These are phyloP conservation scores for Aspergillus pseudoglaucus DNA, from an alignment of 2,329 filamentous ascomycete genomes.

Conservation along the genomic window DNA sequence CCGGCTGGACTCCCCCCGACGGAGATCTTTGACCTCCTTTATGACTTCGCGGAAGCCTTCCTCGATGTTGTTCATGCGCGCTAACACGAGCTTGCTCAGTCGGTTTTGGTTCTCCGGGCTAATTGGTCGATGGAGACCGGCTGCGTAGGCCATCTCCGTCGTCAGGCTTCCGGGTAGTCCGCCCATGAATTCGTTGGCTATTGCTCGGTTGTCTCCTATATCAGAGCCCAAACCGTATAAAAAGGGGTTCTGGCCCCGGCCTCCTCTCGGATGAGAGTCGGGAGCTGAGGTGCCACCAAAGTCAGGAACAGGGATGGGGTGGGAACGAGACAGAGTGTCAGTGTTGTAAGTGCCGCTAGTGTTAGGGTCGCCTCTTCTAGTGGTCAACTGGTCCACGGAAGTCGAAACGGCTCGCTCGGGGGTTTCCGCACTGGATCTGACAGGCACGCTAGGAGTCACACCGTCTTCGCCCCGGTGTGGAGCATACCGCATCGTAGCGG, in stretches of 20 bases:
- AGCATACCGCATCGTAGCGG: conserved; percentile 77
- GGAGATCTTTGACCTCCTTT: conserved; percentile 62
- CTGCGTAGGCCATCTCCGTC: conserved; percentile 70
- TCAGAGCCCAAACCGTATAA: conserved; percentile 72
- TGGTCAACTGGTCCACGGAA: conserved; percentile 36
- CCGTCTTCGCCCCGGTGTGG: conserved; percentile 47
- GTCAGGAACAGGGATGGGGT: conserved; percentile 52
- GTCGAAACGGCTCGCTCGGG: conserved; percentile 32
- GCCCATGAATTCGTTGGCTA: conserved; percentile 55
- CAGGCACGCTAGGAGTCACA: conserved; percentile 16
- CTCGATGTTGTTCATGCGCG: conserved; percentile 87
- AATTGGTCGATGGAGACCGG: conserved; percentile 51
- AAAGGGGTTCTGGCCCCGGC: conserved; percentile 53
- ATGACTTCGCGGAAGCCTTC: conserved; percentile 86
- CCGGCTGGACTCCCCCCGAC: conserved; percentile 40
- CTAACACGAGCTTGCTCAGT: conserved; percentile 72
- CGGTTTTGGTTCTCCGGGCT: conserved; percentile 57
- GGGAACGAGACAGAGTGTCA: conserved; percentile 42
- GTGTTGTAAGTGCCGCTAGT: conserved; percentile 51
- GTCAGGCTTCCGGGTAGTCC: conserved; percentile 69
- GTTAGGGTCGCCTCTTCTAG: conserved; percentile 32
- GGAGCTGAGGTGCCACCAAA: conserved; percentile 50
- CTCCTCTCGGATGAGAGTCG: conserved; percentile 23
- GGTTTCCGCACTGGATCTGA: conserved; percentile 18
- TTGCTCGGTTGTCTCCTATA: conserved; percentile 56